A percentile compares a stretch with the other conserved stretches of the same genome.
These are phyloP conservation scores for Adansonia digitata DNA, from an alignment of 345 rosid species.

Conservation along the genomic window DNA sequence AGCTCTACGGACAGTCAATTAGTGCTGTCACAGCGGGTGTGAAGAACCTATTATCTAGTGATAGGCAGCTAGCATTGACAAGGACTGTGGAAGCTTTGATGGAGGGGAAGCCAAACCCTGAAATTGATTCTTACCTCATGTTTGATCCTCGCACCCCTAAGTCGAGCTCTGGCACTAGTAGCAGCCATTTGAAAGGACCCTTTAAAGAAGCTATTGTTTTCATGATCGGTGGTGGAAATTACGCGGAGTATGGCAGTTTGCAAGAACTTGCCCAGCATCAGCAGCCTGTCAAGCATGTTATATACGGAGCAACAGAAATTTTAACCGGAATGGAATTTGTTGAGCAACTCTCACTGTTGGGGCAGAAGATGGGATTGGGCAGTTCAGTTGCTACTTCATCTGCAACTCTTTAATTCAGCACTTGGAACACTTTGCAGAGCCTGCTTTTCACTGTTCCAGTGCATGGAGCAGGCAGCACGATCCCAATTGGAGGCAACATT, in stretches of 20 bases:
- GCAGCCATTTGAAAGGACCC: slow-evolving; percentile 79
- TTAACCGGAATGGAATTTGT: slow-evolving; percentile 87
- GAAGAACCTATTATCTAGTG: slow-evolving; percentile 82
- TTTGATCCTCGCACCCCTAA: slow-evolving; percentile 96
- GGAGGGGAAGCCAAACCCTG: slow-evolving; percentile 93
- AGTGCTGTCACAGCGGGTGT: slow-evolving; percentile 98
- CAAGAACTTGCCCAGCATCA: slow-evolving; percentile 83
- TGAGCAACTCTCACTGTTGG: slow-evolving; percentile 82
- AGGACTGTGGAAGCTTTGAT: slow-evolving; percentile 91
- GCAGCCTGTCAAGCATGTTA: slow-evolving; percentile 76
- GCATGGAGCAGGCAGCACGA: background rate
- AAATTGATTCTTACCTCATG: slow-evolving; percentile 74
- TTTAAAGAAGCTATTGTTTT: slow-evolving; percentile 94
- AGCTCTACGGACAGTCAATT: slow-evolving; percentile 88
- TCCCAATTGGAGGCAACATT: background rate
- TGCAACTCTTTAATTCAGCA: slow-evolving; percentile 16
- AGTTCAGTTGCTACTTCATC: slow-evolving; percentile 32
- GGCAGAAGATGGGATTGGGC: slow-evolving; percentile 97
- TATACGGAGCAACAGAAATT: slow-evolving; percentile 94
- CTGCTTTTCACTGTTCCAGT: background rate
- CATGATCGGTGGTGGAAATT: slow-evolving; percentile 98
- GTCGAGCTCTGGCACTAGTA: slow-evolving; percentile 53
- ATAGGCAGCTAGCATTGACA: slow-evolving; percentile 85
- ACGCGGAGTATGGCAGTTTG: slow-evolving; percentile 89
- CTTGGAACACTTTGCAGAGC: background rate